Percentiles rank a stretch among this genome's conserved stretches.
Evolutionary conservation across 306 rosid species (phyloP).

Genomic region (Cicer arietinum): DNA sequence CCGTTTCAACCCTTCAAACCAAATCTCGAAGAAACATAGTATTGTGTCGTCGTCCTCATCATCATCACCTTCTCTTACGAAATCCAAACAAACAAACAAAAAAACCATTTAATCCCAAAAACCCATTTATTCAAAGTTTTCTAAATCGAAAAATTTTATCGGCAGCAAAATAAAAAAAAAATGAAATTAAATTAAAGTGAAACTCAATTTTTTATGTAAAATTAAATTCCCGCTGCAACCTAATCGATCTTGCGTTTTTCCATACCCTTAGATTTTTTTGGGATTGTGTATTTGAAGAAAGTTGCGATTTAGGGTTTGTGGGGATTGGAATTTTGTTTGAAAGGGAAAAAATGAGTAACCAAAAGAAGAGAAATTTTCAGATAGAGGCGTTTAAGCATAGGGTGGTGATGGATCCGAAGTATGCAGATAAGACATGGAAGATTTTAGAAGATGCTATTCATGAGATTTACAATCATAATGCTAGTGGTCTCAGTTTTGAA

Average conservation of each 20-base stretch:
- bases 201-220: background rate
- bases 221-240: background rate
- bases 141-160: background rate
- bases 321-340: slow-evolving; percentile 34
- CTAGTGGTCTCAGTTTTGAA: slow-evolving; percentile 96
- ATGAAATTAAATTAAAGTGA: background rate
- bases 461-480: slow-evolving; percentile 94
- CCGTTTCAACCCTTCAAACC: background rate
- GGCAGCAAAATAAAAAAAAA: background rate
- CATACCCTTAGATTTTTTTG: slow-evolving; percentile 1
- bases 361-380: slow-evolving; percentile 92
- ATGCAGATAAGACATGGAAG: slow-evolving; percentile 95
- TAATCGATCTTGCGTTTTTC: slow-evolving; percentile 33
- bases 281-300: slow-evolving; percentile 28
- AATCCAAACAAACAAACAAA: background rate
- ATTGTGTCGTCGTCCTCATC: slow-evolving; percentile 4
- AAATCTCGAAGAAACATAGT: slow-evolving; percentile 22
- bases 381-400: slow-evolving; percentile 95
- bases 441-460: slow-evolving; percentile 89
- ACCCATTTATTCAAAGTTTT: background rate
- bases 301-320: slow-evolving; percentile 10
- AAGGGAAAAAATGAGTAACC: slow-evolving; percentile 72
- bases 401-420: slow-evolving; percentile 94
- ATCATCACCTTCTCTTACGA: slow-evolving; percentile 16
- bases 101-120: background rate